Base-by-base conservation (phyloP, 805 yeast genomes). In the Candida adriatica region DNA sequence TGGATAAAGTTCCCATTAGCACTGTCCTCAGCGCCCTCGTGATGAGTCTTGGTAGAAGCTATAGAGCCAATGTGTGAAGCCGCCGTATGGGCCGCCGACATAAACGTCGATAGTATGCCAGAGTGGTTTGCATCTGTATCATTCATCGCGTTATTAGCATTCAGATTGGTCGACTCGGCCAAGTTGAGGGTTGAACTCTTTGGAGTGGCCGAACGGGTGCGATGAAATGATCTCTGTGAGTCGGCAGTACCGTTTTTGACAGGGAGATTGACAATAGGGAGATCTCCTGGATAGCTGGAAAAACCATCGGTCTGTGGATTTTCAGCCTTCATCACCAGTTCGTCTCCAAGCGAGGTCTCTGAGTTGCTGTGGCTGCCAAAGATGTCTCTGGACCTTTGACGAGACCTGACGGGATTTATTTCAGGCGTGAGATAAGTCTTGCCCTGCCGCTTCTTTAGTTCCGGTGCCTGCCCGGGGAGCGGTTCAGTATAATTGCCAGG, bases 21-120 rank as follows among this genome's bases (percentile, higher is more conserved):
- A 15, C 8, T 22, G 16, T 11, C 27, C 7, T 24, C 15, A 9
- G 16, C 33, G 6, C 14, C 21, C 4, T 14, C 14, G 8, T 21
- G 18, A 18, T 30, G 24, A 18, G 24, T 30, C 17, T 16, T 25
- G 1, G 37, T 10, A 6, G 39, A 27, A 1, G 45, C 27, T 8
- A 45, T 40, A 15, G 46, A 30, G 4, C 42, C 37, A 13, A 45
- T 19, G 16, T 38, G 41, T 2, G 38, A 17, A 6, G 68, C 68
- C 2, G 71, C 73, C 33, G 56, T 64, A 37, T 66, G 73, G 5
- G 75, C 75, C 9, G 67, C 69, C 13, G 62, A 56, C 25, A 70
- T 37, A 14, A 71, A 45, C 1, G 73, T 50, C 1, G 70, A 62
- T 2, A 71, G 42, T 10, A 71, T 40, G 2, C 75, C 71, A 28